Evolutionary conservation across 768 basidiomycete genomes (phyloP).

Genomic region (Ramaria sp.): DNA sequence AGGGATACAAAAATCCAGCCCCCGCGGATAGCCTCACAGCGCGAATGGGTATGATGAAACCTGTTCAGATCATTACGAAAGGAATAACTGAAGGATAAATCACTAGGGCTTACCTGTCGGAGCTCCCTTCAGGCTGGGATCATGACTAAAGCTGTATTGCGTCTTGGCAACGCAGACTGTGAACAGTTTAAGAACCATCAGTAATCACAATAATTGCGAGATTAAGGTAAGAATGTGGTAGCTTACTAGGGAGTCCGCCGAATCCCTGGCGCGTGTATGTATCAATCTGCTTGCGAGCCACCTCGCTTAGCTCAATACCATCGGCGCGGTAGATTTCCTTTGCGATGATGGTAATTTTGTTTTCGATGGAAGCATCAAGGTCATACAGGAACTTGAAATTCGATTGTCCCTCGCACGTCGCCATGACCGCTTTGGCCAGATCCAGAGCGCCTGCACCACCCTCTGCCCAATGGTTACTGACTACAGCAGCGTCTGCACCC

Average conservation of each 20-base stretch:
- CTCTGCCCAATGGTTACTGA: constrained; percentile 96
- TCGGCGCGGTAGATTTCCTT: constrained; percentile 93
- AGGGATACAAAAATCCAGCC: constrained; percentile 91
- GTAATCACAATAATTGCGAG: constrained; percentile 5
- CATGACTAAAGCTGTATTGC: constrained; percentile 94
- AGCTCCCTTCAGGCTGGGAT: constrained; percentile 82
- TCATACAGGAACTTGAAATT: constrained; percentile 92
- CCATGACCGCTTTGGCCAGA: constrained; percentile 87
- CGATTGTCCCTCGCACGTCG: constrained; percentile 71
- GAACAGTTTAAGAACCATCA: constrained; percentile 13
- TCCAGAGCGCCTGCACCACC: constrained; percentile 85
- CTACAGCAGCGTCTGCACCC: constrained; percentile 90
- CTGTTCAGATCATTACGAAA: constrained; percentile 23
- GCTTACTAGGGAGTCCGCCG: constrained; percentile 63
- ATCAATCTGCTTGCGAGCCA: constrained; percentile 77
- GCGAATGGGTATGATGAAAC: constrained; percentile 88
- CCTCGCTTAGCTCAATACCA: constrained; percentile 76
- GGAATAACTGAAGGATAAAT: not conserved
- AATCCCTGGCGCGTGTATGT: constrained; percentile 90
- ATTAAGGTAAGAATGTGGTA: not conserved
- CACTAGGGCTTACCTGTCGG: constrained; percentile 47
- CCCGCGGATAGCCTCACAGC: constrained; percentile 83
- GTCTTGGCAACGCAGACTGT: constrained; percentile 98
- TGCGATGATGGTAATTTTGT: constrained; percentile 82
- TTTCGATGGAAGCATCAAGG: constrained; percentile 66